phyloP scores from a whole-genome alignment of 371 early-diverging fungal species.

The Mucor ambiguus region DNA sequence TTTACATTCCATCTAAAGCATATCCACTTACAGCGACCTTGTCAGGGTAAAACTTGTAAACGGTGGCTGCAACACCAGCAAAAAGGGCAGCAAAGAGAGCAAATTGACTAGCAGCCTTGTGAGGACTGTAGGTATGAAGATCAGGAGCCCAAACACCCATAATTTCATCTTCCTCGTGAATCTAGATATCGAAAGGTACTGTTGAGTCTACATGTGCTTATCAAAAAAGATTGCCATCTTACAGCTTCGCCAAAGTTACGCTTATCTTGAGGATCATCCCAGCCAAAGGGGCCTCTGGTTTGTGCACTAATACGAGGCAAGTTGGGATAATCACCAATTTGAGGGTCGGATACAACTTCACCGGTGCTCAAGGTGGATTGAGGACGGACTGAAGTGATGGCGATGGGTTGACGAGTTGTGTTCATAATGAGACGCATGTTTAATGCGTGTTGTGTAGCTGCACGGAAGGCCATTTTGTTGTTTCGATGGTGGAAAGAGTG shows the following conservation, averaged over 20 bases:
- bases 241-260: constrained; percentile 71
- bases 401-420: constrained; percentile 31
- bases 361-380: constrained; percentile 54
- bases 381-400: constrained; percentile 39
- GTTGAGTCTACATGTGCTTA: neutral
- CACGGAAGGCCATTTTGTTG: constrained; percentile 42
- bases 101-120: constrained; percentile 56
- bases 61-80: constrained; percentile 47
- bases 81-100: constrained; percentile 40
- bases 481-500: constrained; percentile 1
- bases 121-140: constrained; percentile 58
- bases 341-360: constrained; percentile 57
- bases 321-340: constrained; percentile 70
- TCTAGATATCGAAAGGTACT: constrained; percentile 25
- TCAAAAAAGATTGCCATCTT: constrained; percentile 4
- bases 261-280: constrained; percentile 66
- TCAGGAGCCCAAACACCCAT: constrained; percentile 69
- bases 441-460: constrained; percentile 42
- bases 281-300: constrained; percentile 58
- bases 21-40: constrained; percentile 41
- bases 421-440: constrained; percentile 38
- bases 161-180: constrained; percentile 67
- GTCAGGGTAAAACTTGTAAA: constrained; percentile 50
- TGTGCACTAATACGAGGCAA: constrained; percentile 63
- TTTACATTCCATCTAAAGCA: neutral